Evolutionary conservation across 2,329 filamentous ascomycete species (phyloP).

Genomic region (Reticulascus tulasneorum): DNA sequence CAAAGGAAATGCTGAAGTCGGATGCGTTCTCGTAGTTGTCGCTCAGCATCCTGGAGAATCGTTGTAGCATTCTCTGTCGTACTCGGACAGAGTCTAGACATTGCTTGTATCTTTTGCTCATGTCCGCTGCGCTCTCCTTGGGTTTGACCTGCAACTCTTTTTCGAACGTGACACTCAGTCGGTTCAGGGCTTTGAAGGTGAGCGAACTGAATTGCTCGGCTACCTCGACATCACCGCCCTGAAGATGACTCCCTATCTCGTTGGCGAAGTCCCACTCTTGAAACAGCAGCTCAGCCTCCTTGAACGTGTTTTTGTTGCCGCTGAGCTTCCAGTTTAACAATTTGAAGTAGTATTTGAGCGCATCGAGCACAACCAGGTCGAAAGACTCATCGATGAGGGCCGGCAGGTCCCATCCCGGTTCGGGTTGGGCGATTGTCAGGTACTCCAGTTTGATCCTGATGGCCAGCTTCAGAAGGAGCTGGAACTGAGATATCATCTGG

Average conservation of each 20-base stretch:
- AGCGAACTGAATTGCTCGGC: slow-evolving; percentile 95
- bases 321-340: slow-evolving; percentile 97
- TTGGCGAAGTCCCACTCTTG: slow-evolving; percentile 99
- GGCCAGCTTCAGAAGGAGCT: slow-evolving; percentile 85
- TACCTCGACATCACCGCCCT: slow-evolving; percentile 91
- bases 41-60: slow-evolving; percentile 85
- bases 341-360: slow-evolving; percentile 96
- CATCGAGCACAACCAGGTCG: slow-evolving; percentile 85
- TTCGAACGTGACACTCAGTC: slow-evolving; percentile 87
- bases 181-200: slow-evolving; percentile 86
- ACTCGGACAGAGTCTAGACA: slow-evolving; percentile 94
- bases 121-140: slow-evolving; percentile 78
- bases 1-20: slow-evolving; percentile 82
- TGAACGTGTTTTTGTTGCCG: slow-evolving; percentile 98
- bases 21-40: slow-evolving; percentile 96
- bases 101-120: slow-evolving; percentile 96
- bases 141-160: slow-evolving; percentile 80
- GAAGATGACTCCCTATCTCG: slow-evolving; percentile 83
- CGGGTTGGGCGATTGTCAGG: slow-evolving; percentile 74
- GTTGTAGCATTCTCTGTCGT: slow-evolving; percentile 91
- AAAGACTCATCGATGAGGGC: slow-evolving; percentile 97
- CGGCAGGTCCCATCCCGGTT: slow-evolving; percentile 91
- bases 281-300: slow-evolving; percentile 94
- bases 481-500: slow-evolving; percentile 96
- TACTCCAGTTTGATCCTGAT: slow-evolving; percentile 92